Percentiles rank a stretch among this genome's conserved stretches.
Conservation (phyloP, 768 basidiomycete genomes). For the Dacryopinax spathularia region DNA sequence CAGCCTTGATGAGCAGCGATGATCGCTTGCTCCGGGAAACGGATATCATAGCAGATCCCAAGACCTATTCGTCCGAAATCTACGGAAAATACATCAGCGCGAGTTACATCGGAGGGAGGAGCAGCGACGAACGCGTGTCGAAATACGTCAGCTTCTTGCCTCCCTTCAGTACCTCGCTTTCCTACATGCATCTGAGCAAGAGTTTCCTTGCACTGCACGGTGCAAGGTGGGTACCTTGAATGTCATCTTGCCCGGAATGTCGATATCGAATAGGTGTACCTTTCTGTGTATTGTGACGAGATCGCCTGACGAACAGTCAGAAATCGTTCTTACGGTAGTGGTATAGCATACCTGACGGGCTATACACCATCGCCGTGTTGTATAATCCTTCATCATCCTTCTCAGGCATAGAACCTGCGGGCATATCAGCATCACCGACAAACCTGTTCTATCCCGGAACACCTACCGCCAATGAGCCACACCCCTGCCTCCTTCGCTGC, state of each 20-base stretch:
- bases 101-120: neutral
- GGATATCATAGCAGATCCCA: conserved; percentile 91
- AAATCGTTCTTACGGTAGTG: conserved; percentile 36
- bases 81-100: conserved; percentile 20
- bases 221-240: conserved; percentile 47
- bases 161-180: conserved; percentile 73
- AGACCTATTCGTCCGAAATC: conserved; percentile 96
- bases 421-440: neutral
- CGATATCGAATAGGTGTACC: conserved; percentile 93
- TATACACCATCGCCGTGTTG: conserved; percentile 88
- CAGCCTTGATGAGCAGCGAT: conserved; percentile 78
- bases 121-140: conserved; percentile 55
- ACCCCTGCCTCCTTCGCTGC: conserved; percentile 61
- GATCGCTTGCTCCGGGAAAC: conserved; percentile 89
- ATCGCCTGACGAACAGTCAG: conserved; percentile 38
- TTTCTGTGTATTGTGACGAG: conserved; percentile 83
- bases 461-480: conserved; percentile 85
- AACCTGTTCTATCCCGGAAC: neutral
- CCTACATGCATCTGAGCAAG: conserved; percentile 33
- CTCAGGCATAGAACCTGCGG: conserved; percentile 86
- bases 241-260: conserved; percentile 81
- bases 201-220: neutral
- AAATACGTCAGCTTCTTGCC: conserved; percentile 64
- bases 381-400: conserved; percentile 60
- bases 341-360: conserved; percentile 29